Conservation (phyloP, 768 basidiomycete genomes). For the Lactifluus subvellereus region DNA sequence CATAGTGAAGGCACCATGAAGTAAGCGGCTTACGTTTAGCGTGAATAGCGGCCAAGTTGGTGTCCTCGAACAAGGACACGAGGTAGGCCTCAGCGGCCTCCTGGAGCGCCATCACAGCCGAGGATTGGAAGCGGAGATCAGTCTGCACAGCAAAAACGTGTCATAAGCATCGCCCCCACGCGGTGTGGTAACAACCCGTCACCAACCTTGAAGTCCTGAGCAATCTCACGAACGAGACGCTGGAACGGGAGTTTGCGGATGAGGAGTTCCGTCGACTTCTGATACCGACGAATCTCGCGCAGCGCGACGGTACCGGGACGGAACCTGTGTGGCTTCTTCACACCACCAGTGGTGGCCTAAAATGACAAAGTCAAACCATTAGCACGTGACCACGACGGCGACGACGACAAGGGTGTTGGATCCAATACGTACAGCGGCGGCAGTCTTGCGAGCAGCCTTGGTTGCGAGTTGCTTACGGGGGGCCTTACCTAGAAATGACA, state of each 20-base stretch:
- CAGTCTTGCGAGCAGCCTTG: conserved; percentile 91
- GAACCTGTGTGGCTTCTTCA: conserved; percentile 99
- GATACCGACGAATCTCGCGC: conserved; percentile 97
- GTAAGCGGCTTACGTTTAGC: conserved; percentile 51
- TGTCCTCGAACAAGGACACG: conserved; percentile 82
- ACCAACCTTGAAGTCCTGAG: conserved; percentile 90
- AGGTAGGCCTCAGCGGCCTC: conserved; percentile 90
- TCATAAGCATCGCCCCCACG: conserved; percentile 1
- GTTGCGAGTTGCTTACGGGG: conserved; percentile 94
- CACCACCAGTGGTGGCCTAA: conserved; percentile 85
- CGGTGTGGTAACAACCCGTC: not conserved
- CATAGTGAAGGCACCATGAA: not conserved
- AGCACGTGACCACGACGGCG: conserved; percentile 19
- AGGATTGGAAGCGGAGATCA: conserved; percentile 92
- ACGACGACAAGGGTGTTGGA: conserved; percentile 10
- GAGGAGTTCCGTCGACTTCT: conserved; percentile 97
- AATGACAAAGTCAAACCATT: not conserved
- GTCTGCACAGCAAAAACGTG: conserved; percentile 42
- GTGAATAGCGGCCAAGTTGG: conserved; percentile 87
- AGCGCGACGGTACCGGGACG: conserved; percentile 97
- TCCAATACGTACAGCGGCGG: conserved; percentile 51
- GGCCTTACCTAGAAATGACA: conserved; percentile 58
- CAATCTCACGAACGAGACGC: conserved; percentile 93
- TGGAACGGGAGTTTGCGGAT: conserved; percentile 99
- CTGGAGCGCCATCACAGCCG: conserved; percentile 89